These are phyloP conservation scores for Aspergillus ustus DNA, from an alignment of 2,329 filamentous ascomycete genomes.

Conservation along the genomic window DNA sequence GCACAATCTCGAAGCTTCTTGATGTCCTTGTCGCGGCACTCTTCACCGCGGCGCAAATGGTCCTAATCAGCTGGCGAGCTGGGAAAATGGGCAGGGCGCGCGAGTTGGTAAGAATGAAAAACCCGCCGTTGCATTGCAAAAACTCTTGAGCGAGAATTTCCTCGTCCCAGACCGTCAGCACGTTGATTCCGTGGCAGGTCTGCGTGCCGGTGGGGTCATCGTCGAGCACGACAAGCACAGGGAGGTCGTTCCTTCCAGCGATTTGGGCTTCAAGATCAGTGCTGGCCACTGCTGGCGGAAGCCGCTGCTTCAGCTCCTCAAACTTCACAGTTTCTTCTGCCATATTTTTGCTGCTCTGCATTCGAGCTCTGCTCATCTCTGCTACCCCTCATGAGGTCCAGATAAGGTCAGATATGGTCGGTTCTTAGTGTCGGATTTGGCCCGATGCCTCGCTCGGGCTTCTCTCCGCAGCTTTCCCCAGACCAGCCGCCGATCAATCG, in stretches of 20 bases:
- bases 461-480: slow-evolving; percentile 3
- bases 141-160: slow-evolving; percentile 53
- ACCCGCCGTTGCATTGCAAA: slow-evolving; percentile 49
- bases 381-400: not conserved
- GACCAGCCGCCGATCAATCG: not conserved
- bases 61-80: slow-evolving; percentile 53
- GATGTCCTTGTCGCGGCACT: slow-evolving; percentile 46
- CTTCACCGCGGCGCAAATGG: slow-evolving; percentile 58
- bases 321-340: not conserved
- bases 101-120: slow-evolving; percentile 66
- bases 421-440: not conserved
- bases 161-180: slow-evolving; percentile 60
- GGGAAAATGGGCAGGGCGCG: slow-evolving; percentile 57
- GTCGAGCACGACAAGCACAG: slow-evolving; percentile 45
- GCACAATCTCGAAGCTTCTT: slow-evolving; percentile 58
- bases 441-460: not conserved
- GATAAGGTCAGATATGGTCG: not conserved
- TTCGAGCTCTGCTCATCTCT: not conserved
- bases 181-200: slow-evolving; percentile 61
- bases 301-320: not conserved
- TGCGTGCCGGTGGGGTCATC: slow-evolving; percentile 65
- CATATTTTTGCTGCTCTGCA: not conserved
- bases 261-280: not conserved
- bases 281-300: not conserved
- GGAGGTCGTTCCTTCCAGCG: not conserved